phyloP scores from a whole-genome alignment of 2,329 filamentous ascomycete species.

The Akanthomyces muscarius region DNA sequence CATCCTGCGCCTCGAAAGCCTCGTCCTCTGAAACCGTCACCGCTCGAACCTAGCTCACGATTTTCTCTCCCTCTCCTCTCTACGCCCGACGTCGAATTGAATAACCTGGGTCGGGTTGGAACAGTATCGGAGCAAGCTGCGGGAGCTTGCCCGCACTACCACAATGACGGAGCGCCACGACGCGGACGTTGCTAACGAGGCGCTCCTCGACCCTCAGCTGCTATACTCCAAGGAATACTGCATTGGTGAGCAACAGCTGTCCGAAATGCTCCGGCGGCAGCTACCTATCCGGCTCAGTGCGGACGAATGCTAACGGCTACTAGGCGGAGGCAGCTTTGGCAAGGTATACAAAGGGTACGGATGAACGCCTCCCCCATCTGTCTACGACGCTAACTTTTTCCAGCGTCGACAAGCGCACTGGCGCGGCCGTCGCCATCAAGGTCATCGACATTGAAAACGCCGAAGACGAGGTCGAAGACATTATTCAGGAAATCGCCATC shows the following conservation, averaged over 20 bases:
- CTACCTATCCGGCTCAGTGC: background rate
- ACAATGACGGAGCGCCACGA: slow-evolving; percentile 48
- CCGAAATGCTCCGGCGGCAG: background rate
- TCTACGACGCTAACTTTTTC: slow-evolving; percentile 11
- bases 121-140: background rate
- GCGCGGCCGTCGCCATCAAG: slow-evolving; percentile 95
- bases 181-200: slow-evolving; percentile 46
- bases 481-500: slow-evolving; percentile 98
- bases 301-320: background rate
- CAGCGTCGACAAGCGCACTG: slow-evolving; percentile 88
- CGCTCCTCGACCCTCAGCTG: slow-evolving; percentile 73
- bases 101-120: background rate
- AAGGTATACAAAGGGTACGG: slow-evolving; percentile 94
- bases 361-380: background rate
- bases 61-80: too few relatives aligned
- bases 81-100: background rate
- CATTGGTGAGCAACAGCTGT: slow-evolving; percentile 58
- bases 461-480: slow-evolving; percentile 98
- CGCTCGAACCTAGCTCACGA: background rate
- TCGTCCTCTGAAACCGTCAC: background rate
- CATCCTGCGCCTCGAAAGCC: background rate
- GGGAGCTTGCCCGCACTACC: slow-evolving; percentile 17
- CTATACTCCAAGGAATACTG: slow-evolving; percentile 92
- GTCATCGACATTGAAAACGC: slow-evolving; percentile 98
- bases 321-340: slow-evolving; percentile 94